phyloP scores from a whole-genome alignment of 352 stramenopile species.

The Phytophthora pisi region DNA sequence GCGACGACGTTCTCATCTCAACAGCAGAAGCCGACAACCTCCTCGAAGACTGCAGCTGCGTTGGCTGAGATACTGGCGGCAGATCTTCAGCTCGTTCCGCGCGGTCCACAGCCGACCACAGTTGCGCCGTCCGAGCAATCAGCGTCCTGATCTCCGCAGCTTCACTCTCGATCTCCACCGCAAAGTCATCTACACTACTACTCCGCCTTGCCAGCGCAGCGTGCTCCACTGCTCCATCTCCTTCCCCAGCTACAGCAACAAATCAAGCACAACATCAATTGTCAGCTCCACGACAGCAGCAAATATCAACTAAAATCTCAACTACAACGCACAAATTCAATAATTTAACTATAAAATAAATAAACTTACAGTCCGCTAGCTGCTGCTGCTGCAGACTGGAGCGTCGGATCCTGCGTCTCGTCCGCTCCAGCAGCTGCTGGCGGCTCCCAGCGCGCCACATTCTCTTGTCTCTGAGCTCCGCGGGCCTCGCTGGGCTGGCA shows the following conservation, averaged over 20 bases:
- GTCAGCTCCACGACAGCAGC: background rate
- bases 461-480: slow-evolving; percentile 9
- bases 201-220: background rate
- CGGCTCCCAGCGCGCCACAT: slow-evolving; percentile 8
- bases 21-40: slow-evolving; percentile 9
- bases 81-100: slow-evolving; percentile 19
- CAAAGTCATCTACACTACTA: slow-evolving; percentile 21
- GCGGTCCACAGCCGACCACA: slow-evolving; percentile 41
- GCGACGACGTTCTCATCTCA: background rate
- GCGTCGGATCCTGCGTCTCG: slow-evolving; percentile 19
- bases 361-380: slow-evolving; percentile 21
- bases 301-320: background rate
- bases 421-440: slow-evolving; percentile 20
- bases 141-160: slow-evolving; percentile 38
- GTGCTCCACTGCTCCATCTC: background rate
- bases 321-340: background rate
- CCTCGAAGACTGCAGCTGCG: background rate
- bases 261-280: background rate
- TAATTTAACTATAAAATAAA: background rate
- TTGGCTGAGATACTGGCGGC: background rate
- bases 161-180: slow-evolving; percentile 41
- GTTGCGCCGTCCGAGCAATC: slow-evolving; percentile 37
- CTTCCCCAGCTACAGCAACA: background rate
- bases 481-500: background rate
- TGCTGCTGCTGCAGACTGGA: slow-evolving; percentile 25